Base-by-base conservation (phyloP, 1,284 basidiomycete genomes). In the Ustilago vetiveriae region DNA sequence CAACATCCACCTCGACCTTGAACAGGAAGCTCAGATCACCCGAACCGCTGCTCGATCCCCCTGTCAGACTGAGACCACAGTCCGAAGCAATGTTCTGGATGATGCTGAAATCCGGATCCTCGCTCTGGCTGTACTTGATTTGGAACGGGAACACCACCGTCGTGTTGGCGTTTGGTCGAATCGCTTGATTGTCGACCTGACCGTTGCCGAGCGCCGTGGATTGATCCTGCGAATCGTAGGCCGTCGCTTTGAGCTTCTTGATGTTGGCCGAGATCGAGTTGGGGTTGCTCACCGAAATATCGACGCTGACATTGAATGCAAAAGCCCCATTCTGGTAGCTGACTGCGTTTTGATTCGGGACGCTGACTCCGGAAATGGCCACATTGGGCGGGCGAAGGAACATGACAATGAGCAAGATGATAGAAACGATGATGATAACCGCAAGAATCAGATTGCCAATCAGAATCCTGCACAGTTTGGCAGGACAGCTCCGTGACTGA, bases 121-220 rank as follows among this genome's bases (percentile, higher is more conserved):
- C 77, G 0, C 86, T 79, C 22, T 85, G 84, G 32, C 87, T 86
- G 83, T 94, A 95, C 44, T 86, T 85, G 51, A 96, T 85, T 3
- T 86, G 80, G 82, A 94, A 90, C 1, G 92, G 92, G 84, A 96
- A 92, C 0, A 87, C 87, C 83, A 94, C 88, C 51, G 88, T 90
- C 3, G 89, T 92, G 70, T 86, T 85, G 4, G 86, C 83, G 77
- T 90, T 85, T 10, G 89, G 85, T 6, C 84, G 78, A 80, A 96
- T 90, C 33, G 87, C 85, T 59, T 84, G 83, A 26, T 93, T 91
- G 38, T 29, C 27, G 16, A 76, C 32, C 5, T 39, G 43, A n/a
- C 79, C 79, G n/a, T 40, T 33, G 13, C 78, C 79, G 22, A 81
- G 63, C 10, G 57, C 41, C 10, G 56, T 62, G 10, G 49, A 42